Conservation (phyloP, 805 yeast genomes). For the Spathaspora girioi region DNA sequence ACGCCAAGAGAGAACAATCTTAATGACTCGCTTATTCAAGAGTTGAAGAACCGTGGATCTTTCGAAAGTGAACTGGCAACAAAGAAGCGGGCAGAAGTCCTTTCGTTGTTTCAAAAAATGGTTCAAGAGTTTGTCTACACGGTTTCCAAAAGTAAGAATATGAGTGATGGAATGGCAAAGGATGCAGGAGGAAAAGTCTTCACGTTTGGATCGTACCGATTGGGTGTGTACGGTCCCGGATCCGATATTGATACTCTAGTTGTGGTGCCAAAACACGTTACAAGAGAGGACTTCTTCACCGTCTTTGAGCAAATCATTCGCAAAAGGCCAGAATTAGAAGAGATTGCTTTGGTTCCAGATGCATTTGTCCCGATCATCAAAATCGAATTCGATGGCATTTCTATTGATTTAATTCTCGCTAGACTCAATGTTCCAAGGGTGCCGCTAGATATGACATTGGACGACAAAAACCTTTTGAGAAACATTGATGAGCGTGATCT, state of each 20-base stretch:
- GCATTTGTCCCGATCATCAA: slow-evolving; percentile 97
- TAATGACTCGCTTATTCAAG: slow-evolving; percentile 74
- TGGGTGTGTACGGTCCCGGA: slow-evolving; percentile 98
- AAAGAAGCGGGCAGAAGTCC: slow-evolving; percentile 70
- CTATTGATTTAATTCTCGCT: slow-evolving; percentile 88
- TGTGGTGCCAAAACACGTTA: slow-evolving; percentile 95
- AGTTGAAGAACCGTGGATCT: slow-evolving; percentile 77
- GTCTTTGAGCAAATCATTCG: slow-evolving; percentile 72
- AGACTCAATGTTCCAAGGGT: slow-evolving; percentile 79
- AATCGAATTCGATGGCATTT: slow-evolving; percentile 83
- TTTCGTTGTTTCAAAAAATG: slow-evolving; percentile 66
- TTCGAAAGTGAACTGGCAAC: slow-evolving; percentile 88
- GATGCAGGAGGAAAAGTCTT: slow-evolving; percentile 99
- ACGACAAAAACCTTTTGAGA: slow-evolving; percentile 79
- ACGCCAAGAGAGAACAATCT: slow-evolving; percentile 72
- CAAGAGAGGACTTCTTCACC: slow-evolving; percentile 83
- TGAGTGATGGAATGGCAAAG: slow-evolving; percentile 95
- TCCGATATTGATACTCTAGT: slow-evolving; percentile 95
- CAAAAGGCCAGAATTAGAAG: slow-evolving; percentile 78
- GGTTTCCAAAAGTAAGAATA: slow-evolving; percentile 77
- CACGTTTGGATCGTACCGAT: slow-evolving; percentile 88
- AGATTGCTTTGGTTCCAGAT: slow-evolving; percentile 90
- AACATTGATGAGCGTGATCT: slow-evolving; percentile 90
- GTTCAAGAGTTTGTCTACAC: slow-evolving; percentile 77
- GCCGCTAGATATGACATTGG: slow-evolving; percentile 68